Base-by-base conservation (phyloP, 331 rosid genomes). In the Quercus phellos region DNA sequence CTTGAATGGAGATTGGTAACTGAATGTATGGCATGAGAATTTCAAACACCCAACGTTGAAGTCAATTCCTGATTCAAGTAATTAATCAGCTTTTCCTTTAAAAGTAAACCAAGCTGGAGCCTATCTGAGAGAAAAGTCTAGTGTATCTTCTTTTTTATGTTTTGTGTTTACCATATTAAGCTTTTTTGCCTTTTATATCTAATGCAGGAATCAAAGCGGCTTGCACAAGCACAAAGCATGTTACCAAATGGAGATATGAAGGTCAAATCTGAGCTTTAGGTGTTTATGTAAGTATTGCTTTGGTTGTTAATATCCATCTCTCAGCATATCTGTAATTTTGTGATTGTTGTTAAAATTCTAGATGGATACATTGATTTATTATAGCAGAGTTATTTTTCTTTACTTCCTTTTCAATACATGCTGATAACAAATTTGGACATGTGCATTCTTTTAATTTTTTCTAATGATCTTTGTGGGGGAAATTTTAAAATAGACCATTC, bases 171-270 rank as follows among this genome's bases (percentile, higher is more conserved):
- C 14, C 35, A n/a, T 60, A 18, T 12, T 60, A 35, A 12, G 26
- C 53, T 22, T 50, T 78, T 63, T 83, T 55, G 27, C 43, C 71
- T 68, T 19, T 68, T 79, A 55, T 60, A 67, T 74, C 17, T 56
- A 42, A 50, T 88, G 83, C 90, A 94, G 99, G 97, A 94, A 80
- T 54, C 78, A 73, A 92, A 94, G 84, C 90, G 93, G 74, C 83
- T 84, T 43, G 92, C 92, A 35, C 97, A 90, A 77, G 87, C 91
- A 58, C 98, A 90, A 69, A 90, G 82, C 81, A 83, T 50, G 68
- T 81, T 92, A 19, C 90, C 97, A 42, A 92, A 94, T 84, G 99
- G 99, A 76, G 97, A 94, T 80, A 77, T 82, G 85, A 92, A 93
- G 88, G 91, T 90, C 63, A 87, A 92, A 80, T 55, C 82, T 5